Evolutionary conservation across 2,329 filamentous ascomycete species (phyloP).

Genomic region (Tolypocladium ovalisporum): DNA sequence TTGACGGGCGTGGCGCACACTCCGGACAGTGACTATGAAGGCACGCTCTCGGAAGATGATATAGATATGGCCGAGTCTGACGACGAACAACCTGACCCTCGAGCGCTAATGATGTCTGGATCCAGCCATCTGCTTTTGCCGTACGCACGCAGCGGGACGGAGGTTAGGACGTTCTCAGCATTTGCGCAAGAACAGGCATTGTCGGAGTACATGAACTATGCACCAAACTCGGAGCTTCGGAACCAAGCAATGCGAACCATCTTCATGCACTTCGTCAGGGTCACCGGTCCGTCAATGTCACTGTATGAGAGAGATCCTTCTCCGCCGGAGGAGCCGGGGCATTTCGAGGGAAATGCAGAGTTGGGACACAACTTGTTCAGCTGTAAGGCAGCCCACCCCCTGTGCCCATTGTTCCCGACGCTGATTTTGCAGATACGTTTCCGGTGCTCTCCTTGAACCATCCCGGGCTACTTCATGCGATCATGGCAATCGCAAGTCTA

Average conservation of each 20-base stretch:
- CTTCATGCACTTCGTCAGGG: slow-evolving; percentile 85
- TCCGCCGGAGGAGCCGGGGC: slow-evolving; percentile 48
- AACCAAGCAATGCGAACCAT: slow-evolving; percentile 71
- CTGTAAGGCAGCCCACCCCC: slow-evolving; percentile 28
- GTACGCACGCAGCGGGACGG: slow-evolving; percentile 24
- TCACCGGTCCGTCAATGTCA: slow-evolving; percentile 77
- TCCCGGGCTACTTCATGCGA: slow-evolving; percentile 80
- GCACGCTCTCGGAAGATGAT: slow-evolving; percentile 37
- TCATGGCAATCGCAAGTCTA: slow-evolving; percentile 75
- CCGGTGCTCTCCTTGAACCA: slow-evolving; percentile 75
- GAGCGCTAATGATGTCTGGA: slow-evolving; percentile 19
- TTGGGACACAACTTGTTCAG: slow-evolving; percentile 57
- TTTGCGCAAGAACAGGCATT: slow-evolving; percentile 41
- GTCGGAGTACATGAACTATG: slow-evolving; percentile 55
- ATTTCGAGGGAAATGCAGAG: slow-evolving; percentile 50
- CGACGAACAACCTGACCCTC: slow-evolving; percentile 36
- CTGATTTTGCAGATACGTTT: slow-evolving; percentile 50
- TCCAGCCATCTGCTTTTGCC: slow-evolving; percentile 24
- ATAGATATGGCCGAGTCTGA: slow-evolving; percentile 52
- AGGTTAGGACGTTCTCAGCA: slow-evolving; percentile 37
- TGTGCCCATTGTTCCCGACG: not conserved
- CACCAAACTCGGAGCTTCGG: slow-evolving; percentile 60
- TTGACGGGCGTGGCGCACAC: not conserved
- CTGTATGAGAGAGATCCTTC: slow-evolving; percentile 75
- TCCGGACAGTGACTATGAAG: slow-evolving; percentile 1